These are phyloP conservation scores for Orbilia ellipsospora DNA, from an alignment of 2,329 filamentous ascomycete species.

Conservation along the genomic window DNA sequence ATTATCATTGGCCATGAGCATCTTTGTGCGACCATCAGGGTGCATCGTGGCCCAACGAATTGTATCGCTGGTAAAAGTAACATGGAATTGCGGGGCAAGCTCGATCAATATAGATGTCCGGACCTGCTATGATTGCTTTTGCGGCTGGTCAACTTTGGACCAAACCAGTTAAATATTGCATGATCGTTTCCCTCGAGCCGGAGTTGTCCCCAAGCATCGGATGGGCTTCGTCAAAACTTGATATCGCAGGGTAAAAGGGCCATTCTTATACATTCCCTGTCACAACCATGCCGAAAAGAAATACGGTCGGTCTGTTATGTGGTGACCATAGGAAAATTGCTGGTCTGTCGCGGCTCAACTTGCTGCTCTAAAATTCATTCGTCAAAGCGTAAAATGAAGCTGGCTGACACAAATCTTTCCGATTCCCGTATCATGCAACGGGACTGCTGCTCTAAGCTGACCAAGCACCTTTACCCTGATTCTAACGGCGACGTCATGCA, in stretches of 20 bases:
- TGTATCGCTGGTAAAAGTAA: constrained; percentile 4
- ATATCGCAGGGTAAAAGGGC: too few species aligned
- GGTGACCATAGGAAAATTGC: too few species aligned
- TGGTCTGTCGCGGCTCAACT: not conserved
- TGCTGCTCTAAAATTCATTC: constrained; percentile 22
- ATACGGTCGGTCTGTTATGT: too few species aligned
- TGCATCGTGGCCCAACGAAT: constrained; percentile 19
- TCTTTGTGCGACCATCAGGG: constrained; percentile 12
- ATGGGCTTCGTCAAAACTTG: not conserved
- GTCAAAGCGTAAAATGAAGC: constrained; percentile 13
- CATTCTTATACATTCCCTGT: too few species aligned
- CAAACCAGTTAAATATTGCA: constrained; percentile 1
- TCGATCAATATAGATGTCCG: constrained; percentile 1
- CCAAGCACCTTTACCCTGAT: too few species aligned
- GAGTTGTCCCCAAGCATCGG: not conserved
- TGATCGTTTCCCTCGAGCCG: not conserved
- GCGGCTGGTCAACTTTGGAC: not conserved
- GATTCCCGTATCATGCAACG: constrained; percentile 4
- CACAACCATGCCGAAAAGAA: too few species aligned
- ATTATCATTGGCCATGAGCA: constrained; percentile 12
- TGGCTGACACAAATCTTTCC: constrained; percentile 16
- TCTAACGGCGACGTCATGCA: too few species aligned
- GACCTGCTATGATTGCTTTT: constrained; percentile 7
- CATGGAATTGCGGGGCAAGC: constrained; percentile 12
- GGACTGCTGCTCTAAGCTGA: too few species aligned